Conservation (phyloP, 1,139 yeast genomes). For the Taphrina communis region DNA sequence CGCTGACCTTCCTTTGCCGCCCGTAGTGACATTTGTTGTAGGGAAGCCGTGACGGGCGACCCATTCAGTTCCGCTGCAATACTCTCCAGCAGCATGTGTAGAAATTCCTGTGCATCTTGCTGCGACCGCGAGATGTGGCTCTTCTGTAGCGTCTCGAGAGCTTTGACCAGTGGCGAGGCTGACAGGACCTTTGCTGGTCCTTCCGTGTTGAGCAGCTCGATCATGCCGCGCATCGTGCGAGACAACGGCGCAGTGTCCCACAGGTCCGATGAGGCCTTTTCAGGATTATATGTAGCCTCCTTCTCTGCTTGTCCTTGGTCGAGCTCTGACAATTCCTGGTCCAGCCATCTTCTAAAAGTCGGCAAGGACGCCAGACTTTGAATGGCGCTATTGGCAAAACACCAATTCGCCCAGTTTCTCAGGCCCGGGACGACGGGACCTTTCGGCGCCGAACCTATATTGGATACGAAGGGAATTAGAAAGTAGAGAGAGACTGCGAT, state of each 20-base stretch:
- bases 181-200: slow-evolving; percentile 35
- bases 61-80: slow-evolving; percentile 35
- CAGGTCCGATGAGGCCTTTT: not conserved
- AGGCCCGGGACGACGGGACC: slow-evolving; percentile 37
- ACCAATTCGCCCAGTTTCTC: slow-evolving; percentile 40
- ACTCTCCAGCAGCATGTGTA: slow-evolving; percentile 33
- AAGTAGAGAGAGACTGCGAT: slow-evolving; percentile 28
- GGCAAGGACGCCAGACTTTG: slow-evolving; percentile 34
- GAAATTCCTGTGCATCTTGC: slow-evolving; percentile 40
- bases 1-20: slow-evolving; percentile 12
- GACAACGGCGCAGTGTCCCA: slow-evolving; percentile 8
- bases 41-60: slow-evolving; percentile 23
- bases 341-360: slow-evolving; percentile 25
- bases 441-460: slow-evolving; percentile 20
- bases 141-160: slow-evolving; percentile 29
- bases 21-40: slow-evolving; percentile 23
- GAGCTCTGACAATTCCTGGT: slow-evolving; percentile 8
- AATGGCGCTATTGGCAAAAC: slow-evolving; percentile 28
- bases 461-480: slow-evolving; percentile 21
- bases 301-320: not conserved
- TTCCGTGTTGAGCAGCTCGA: slow-evolving; percentile 21
- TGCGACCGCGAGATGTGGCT: slow-evolving; percentile 38
- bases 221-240: slow-evolving; percentile 28
- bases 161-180: slow-evolving; percentile 23
- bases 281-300: not conserved